Evolutionary conservation across 257 asterid genomes (phyloP).

Genomic region (Solanum corneliomulleri): DNA sequence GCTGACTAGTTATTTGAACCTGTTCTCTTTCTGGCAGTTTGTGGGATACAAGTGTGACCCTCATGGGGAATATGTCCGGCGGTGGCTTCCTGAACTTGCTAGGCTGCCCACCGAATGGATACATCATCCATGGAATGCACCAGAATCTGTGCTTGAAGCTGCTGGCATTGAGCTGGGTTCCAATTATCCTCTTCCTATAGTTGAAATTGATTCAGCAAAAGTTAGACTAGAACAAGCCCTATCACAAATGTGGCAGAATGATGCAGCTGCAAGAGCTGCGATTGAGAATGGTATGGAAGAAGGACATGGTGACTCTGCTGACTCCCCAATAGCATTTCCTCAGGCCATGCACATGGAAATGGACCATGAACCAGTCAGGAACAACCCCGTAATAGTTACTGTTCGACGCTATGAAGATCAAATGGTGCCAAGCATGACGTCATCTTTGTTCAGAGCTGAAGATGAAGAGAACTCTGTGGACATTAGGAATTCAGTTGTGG

Average conservation of each 20-base stretch:
- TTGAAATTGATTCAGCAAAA: slow-evolving; percentile 64
- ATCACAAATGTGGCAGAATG: slow-evolving; percentile 75
- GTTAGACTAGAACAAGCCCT: slow-evolving; percentile 61
- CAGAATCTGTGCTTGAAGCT: slow-evolving; percentile 81
- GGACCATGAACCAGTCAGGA: slow-evolving; percentile 42
- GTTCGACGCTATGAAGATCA: slow-evolving; percentile 60
- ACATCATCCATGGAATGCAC: slow-evolving; percentile 92
- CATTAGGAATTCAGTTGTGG: slow-evolving; percentile 29
- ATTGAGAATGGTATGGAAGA: slow-evolving; percentile 71
- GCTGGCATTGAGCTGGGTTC: slow-evolving; percentile 93
- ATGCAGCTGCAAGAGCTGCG: slow-evolving; percentile 51
- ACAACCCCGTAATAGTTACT: slow-evolving; percentile 22
- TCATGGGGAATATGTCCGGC: slow-evolving; percentile 80
- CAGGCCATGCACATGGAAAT: slow-evolving; percentile 59
- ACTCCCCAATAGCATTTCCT: slow-evolving; percentile 63
- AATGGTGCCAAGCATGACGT: slow-evolving; percentile 92
- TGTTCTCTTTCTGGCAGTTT: slow-evolving; percentile 28
- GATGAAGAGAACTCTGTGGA: slow-evolving; percentile 53
- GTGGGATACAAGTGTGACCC: slow-evolving; percentile 90
- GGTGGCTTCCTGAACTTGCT: slow-evolving; percentile 96
- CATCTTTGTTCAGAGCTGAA: slow-evolving; percentile 46
- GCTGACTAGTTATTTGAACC: background rate
- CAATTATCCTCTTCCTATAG: slow-evolving; percentile 76
- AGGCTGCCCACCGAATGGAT: slow-evolving; percentile 91
- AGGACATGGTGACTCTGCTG: slow-evolving; percentile 91